Base-by-base conservation (phyloP, 2,329 filamentous ascomycete species). In the Biscogniauxia mediterranea region DNA sequence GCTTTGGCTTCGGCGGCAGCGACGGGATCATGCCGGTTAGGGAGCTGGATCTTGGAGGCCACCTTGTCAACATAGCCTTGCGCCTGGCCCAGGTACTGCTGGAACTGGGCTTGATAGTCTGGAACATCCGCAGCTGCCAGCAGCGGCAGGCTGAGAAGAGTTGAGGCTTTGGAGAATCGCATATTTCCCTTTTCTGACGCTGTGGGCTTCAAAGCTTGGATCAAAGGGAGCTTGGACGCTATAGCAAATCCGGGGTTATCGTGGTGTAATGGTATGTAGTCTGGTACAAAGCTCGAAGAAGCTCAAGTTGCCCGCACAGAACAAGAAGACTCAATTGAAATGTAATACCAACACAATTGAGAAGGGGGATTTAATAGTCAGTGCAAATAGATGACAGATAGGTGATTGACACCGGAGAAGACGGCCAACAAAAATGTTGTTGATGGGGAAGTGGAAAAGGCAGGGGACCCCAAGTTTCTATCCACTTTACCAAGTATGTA, bases 51-150 rank as follows among this genome's bases (percentile, higher is more conserved):
- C 63, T 80, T 81, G 26, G 80, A 80, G 69, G 79, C 75, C 61
- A 88, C 74, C 74, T 81, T 80, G 70, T 78, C 79, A 68, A 81
- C 78, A 72, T 79, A 84, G 62, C 80, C 79, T 69, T 82, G 81
- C 58, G 85, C 75, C 74, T 86, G 85, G 71, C 87, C 85, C 64
- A 90, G 77, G 69, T 91, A 80, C 73, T 83, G 81, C 69, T 88
- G 83, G 75, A 87, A 85, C 72, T 88, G 85, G 42, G 84, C 85
- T 75, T 85, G 82, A 75, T 86, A 86, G 73, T 87, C 79, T 66
- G 78, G 79, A 64, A 80, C 80, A 65, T 82, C 80, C 62, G 85
- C 82, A 21, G 81, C 81, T 55, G 78, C 81, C 66, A 88, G 77
- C 17, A 85, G 76, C 67, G 86, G 85, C 73, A 89, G 78, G 54